Conservation (phyloP, 208 protist genomes). For the Trypanosoma conorhini region DNA sequence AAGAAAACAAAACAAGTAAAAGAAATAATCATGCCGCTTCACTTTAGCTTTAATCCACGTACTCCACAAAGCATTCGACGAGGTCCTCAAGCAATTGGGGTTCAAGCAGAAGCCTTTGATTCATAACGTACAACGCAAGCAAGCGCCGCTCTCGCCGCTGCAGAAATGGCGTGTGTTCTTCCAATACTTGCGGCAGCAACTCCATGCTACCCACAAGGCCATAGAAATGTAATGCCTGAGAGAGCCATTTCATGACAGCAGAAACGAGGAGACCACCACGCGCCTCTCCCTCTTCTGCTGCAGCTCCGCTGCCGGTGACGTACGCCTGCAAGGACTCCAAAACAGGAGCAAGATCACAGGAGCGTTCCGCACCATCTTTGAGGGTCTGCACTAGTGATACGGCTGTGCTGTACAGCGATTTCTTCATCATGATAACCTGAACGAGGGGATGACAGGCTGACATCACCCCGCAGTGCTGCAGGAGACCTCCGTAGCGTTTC, state of each 20-base stretch:
- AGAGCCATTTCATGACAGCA: conserved; percentile 24
- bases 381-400: conserved; percentile 16
- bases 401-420: conserved; percentile 28
- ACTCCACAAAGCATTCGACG: conserved; percentile 32
- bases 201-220: conserved; percentile 9
- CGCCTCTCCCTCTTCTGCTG: neutral
- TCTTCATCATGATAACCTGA: conserved; percentile 18
- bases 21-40: conserved; percentile 5
- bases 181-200: conserved; percentile 12
- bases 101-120: conserved; percentile 26
- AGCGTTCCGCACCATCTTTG: neutral
- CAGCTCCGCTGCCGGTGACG: neutral
- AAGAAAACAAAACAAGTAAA: conserved; percentile 5
- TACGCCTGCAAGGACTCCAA: conserved; percentile 11
- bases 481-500: conserved; percentile 52
- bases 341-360: conserved; percentile 20
- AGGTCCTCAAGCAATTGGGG: conserved; percentile 31
- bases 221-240: conserved; percentile 29
- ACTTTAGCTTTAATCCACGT: conserved; percentile 12
- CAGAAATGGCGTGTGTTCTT: conserved; percentile 8
- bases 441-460: conserved; percentile 25
- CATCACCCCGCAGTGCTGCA: conserved; percentile 25
- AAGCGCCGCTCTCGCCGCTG: conserved; percentile 16
- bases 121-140: conserved; percentile 27
- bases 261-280: conserved; percentile 8